Base-by-base conservation (phyloP, 1,284 basidiomycete species). In the Austroboletus olivaceoglutinosus region DNA sequence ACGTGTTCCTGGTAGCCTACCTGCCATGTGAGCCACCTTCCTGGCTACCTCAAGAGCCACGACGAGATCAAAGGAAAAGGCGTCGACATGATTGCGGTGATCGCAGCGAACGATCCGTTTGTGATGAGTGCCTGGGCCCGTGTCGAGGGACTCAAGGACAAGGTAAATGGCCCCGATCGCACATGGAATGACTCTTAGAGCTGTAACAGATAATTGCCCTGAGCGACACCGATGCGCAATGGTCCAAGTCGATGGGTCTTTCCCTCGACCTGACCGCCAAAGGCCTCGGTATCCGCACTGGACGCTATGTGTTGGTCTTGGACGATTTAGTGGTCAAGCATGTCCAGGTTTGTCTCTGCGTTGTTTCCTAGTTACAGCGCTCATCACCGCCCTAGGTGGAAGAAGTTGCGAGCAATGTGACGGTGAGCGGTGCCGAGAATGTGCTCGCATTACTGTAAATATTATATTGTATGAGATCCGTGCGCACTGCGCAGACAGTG, bases 81-180 rank as follows among this genome's bases (percentile, higher is more conserved):
- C 46, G 80, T 87, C 46, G 87, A 91, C 62, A 74, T 82, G 45
- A 70, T 91, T 60, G 83, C 79, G 21, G 81, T 88, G 54, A 57
- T 91, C 52, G 81, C 86, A 19, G 80, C 83, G 43, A 91, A 90
- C 68, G 89, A 90, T 61, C 71, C 81, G n/a, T 90, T 86, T 63
- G 88, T 90, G 52, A 78, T 88, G 80, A 84, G 79, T 58, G 90
- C 83, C 43, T 92, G 89, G 86, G 84, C 77, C 18, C 78, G 85
- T 45, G 76, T 82, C 51, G 76, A 82, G 57, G 82, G 82, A 7
- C 73, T 85, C 59, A 80, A 86, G 67, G 87, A 91, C 67, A 85
- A 86, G 75, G 86, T 82, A n/a, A 16, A 4, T 39, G 0, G 5
- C 5, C 15, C 46, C n/a, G 55, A 27, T 30, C 38, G 16, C n/a